Evolutionary conservation across 768 basidiomycete genomes (phyloP).

Genomic region (Crassisporium funariophilum): DNA sequence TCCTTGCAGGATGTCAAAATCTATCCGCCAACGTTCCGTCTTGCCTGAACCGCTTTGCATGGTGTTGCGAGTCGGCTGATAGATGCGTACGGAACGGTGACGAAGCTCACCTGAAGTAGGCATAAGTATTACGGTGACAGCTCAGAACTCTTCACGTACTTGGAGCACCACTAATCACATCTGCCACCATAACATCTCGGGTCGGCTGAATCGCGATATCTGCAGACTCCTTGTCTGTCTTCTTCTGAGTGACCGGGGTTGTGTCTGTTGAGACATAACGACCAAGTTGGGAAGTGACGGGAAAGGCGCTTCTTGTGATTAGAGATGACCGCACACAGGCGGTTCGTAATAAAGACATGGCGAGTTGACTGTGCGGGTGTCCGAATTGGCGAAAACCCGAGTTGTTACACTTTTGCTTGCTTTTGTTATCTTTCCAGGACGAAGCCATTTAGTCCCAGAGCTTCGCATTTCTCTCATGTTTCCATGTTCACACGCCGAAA

Average conservation of each 20-base stretch:
- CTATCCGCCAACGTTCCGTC: constrained; percentile 88
- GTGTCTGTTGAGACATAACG: constrained; percentile 36
- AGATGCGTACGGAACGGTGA: constrained; percentile 88
- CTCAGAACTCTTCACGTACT: constrained; percentile 43
- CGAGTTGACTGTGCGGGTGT: no score
- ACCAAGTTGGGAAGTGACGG: constrained; percentile 18
- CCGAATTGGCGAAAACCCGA: background rate
- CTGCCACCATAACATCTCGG: constrained; percentile 74
- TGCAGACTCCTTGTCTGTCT: constrained; percentile 36
- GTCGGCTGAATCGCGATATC: constrained; percentile 48
- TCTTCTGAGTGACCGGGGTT: constrained; percentile 26
- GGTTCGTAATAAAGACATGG: constrained; percentile 69
- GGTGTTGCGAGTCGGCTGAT: constrained; percentile 88
- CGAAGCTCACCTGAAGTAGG: constrained; percentile 70
- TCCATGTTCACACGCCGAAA: no score
- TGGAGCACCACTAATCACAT: constrained; percentile 85
- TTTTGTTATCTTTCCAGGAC: no score
- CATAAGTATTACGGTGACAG: constrained; percentile 5
- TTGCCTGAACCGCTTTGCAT: constrained; percentile 94
- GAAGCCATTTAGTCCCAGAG: no score
- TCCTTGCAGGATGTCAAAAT: constrained; percentile 90
- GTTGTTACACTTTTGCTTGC: no score
- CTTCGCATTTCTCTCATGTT: no score
- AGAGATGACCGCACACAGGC: constrained; percentile 36
- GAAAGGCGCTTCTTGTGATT: constrained; percentile 23